Percentiles rank a stretch among this genome's conserved stretches.
Evolutionary conservation across 345 rosid species (phyloP).

Genomic region (Rhodamnia rubescens): DNA sequence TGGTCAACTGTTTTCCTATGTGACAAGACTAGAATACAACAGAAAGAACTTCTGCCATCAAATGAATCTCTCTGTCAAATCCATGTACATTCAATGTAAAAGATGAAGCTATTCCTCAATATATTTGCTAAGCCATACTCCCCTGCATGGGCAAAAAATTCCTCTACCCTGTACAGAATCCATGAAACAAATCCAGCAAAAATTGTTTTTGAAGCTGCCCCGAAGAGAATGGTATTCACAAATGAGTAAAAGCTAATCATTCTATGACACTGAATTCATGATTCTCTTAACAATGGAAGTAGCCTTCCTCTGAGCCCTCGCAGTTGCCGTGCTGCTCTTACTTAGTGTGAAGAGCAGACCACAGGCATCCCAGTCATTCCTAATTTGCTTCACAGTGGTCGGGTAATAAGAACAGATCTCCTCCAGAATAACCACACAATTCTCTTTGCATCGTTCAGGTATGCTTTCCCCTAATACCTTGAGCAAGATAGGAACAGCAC

Average conservation of each 20-base stretch:
- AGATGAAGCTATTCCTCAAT: neutral
- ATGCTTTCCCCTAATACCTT: constrained; percentile 25
- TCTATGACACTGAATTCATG: neutral
- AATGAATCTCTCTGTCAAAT: neutral
- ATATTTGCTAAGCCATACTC: neutral
- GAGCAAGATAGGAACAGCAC: constrained; percentile 33
- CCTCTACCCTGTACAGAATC: neutral
- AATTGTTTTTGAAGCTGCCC: neutral
- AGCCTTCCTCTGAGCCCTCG: constrained; percentile 51
- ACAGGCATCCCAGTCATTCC: constrained; percentile 22
- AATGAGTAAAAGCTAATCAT: neutral
- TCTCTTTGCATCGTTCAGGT: constrained; percentile 24
- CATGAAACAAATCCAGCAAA: neutral
- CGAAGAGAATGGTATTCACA: neutral
- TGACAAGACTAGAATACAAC: neutral
- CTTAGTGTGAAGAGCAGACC: constrained; percentile 30
- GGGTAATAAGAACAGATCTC: constrained; percentile 21
- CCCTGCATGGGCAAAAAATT: neutral
- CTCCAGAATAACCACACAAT: constrained; percentile 32
- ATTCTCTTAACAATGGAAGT: constrained; percentile 23
- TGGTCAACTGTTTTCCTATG: neutral
- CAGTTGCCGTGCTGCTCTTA: constrained; percentile 24
- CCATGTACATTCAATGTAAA: neutral
- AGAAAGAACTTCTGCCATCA: neutral
- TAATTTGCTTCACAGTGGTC: constrained; percentile 7